Percentiles rank a stretch among this genome's conserved stretches.
Evolutionary conservation across 805 yeast genomes (phyloP).

Genomic region (Geotrichum ghanense): DNA sequence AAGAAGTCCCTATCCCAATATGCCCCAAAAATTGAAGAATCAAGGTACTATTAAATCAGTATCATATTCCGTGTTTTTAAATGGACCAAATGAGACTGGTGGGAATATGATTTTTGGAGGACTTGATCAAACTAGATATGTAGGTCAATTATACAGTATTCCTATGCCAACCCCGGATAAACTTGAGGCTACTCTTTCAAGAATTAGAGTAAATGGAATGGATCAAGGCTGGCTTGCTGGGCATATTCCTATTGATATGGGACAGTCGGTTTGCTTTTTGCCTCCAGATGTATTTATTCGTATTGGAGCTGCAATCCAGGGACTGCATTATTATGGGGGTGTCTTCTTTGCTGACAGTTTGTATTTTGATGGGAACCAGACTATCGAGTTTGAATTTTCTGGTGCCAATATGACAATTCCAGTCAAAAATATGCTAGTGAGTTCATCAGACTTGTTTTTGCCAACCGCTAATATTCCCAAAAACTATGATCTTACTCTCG

Average conservation of each 20-base stretch:
- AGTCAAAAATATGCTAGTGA: background rate
- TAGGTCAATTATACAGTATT: conserved; percentile 31
- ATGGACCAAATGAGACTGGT: conserved; percentile 21
- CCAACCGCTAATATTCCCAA: background rate
- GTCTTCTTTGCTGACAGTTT: background rate
- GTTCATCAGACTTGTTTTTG: background rate
- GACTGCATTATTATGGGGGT: background rate
- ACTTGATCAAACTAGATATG: conserved; percentile 47
- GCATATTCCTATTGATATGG: background rate
- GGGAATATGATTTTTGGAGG: conserved; percentile 58
- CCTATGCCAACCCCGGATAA: conserved; percentile 12
- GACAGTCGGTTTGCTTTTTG: background rate
- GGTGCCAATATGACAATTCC: background rate
- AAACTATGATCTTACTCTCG: background rate
- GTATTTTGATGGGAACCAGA: background rate
- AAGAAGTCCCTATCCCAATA: conserved; percentile 18
- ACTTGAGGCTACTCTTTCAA: background rate
- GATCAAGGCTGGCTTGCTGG: background rate
- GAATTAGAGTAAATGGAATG: conserved; percentile 6
- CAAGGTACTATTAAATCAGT: conserved; percentile 30
- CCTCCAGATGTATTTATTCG: background rate
- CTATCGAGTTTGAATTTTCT: background rate
- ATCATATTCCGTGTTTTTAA: conserved; percentile 39
- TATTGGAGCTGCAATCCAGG: background rate
- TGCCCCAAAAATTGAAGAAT: conserved; percentile 24